phyloP scores from a whole-genome alignment of 495 filamentous ascomycete genomes.

The Trichoderma reesei region DNA sequence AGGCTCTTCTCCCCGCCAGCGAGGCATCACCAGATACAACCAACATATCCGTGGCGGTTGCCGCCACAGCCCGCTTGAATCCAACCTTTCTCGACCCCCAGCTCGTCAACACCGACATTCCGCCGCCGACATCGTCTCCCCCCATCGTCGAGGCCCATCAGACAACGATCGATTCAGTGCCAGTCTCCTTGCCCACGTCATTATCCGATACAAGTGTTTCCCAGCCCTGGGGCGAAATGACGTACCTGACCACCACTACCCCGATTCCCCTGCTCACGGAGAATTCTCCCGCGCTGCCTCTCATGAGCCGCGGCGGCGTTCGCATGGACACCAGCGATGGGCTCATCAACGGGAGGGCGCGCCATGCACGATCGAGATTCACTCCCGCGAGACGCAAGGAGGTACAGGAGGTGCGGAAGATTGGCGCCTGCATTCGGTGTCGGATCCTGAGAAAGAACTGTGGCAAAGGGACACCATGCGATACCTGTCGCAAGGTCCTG shows the following conservation, averaged over 20 bases:
- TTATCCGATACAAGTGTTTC: slow-evolving; percentile 15
- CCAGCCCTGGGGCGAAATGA: slow-evolving; percentile 36
- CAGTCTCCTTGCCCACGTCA: not conserved
- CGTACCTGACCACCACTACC: slow-evolving; percentile 28
- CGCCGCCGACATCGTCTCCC: slow-evolving; percentile 18
- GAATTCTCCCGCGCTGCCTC: slow-evolving; percentile 14
- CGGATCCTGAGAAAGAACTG: slow-evolving; percentile 82
- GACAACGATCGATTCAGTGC: slow-evolving; percentile 14
- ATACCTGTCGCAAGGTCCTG: slow-evolving; percentile 67
- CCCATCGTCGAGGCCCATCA: slow-evolving; percentile 21
- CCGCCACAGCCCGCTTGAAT: slow-evolving; percentile 38
- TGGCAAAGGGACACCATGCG: slow-evolving; percentile 70
- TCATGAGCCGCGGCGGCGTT: slow-evolving; percentile 30
- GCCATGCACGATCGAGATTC: slow-evolving; percentile 54
- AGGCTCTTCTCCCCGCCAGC: slow-evolving; percentile 23
- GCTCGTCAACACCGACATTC: slow-evolving; percentile 28
- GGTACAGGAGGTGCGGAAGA: slow-evolving; percentile 70
- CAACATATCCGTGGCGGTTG: slow-evolving; percentile 36
- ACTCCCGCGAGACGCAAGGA: slow-evolving; percentile 58
- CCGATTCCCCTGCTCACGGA: slow-evolving; percentile 13
- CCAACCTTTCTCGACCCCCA: slow-evolving; percentile 41
- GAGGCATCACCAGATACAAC: slow-evolving; percentile 22
- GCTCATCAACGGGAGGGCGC: slow-evolving; percentile 25
- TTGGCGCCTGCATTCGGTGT: slow-evolving; percentile 78
- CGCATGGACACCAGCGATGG: slow-evolving; percentile 28